Percentiles rank a stretch among this genome's conserved stretches.
These are phyloP conservation scores for Saccharomyces hybrid DNA, from an alignment of 1,139 yeast genomes.

Conservation along the genomic window DNA sequence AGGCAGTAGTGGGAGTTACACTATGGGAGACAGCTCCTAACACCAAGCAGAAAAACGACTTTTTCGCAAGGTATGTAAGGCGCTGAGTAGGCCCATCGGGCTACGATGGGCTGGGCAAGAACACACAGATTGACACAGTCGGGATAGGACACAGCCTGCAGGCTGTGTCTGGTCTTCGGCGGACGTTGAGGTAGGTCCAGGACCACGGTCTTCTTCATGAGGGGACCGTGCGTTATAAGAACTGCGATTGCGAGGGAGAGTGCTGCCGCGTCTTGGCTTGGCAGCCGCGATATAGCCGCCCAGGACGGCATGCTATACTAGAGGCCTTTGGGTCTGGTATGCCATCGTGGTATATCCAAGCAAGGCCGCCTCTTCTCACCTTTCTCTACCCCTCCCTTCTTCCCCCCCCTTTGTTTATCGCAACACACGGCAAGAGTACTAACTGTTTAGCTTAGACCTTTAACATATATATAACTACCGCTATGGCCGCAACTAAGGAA, in stretches of 20 bases:
- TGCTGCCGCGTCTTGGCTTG: neutral
- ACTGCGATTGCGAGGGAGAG: neutral
- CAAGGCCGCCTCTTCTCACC: neutral
- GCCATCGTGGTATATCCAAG: neutral
- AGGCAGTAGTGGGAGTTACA: neutral
- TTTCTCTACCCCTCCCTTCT: neutral
- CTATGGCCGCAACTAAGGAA: conserved; percentile 38
- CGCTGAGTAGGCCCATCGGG: neutral
- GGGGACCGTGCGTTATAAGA: neutral
- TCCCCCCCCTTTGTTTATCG: neutral
- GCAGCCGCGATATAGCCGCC: neutral
- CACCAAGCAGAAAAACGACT: neutral
- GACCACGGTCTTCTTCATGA: neutral
- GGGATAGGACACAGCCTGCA: neutral
- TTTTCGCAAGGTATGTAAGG: neutral
- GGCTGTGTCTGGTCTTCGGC: neutral
- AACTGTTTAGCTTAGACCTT: neutral
- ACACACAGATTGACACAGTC: neutral
- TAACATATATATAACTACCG: conserved; percentile 1
- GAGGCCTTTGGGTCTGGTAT: neutral
- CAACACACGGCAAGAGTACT: neutral
- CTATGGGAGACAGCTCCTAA: neutral
- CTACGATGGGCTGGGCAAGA: neutral
- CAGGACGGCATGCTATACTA: neutral
- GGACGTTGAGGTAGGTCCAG: neutral